A percentile compares a stretch with the other conserved stretches of the same genome.
Evolutionary conservation across 2,329 filamentous ascomycete species (phyloP).

Genomic region (Nothophoma quercina): DNA sequence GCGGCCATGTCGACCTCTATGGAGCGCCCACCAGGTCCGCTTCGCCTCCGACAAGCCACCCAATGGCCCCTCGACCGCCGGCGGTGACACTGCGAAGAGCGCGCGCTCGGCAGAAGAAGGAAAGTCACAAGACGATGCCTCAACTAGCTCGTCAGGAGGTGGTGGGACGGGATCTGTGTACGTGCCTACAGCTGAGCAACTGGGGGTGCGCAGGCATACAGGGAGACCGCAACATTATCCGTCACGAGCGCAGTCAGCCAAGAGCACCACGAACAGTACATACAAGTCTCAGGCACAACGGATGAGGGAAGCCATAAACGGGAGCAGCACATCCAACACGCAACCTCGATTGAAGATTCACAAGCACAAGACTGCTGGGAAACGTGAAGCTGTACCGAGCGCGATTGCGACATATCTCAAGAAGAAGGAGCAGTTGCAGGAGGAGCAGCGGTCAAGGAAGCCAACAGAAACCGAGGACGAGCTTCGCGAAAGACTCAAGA

Average conservation of each 20-base stretch:
- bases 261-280: background rate
- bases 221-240: too few species aligned
- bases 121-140: background rate
- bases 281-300: constrained; percentile 3
- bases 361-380: background rate
- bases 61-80: constrained; percentile 21
- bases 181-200: background rate
- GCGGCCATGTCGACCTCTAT: constrained; percentile 54
- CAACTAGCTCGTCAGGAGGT: background rate
- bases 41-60: constrained; percentile 31
- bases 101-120: background rate
- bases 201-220: background rate
- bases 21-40: constrained; percentile 48
- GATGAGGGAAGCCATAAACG: background rate
- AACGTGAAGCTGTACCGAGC: background rate
- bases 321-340: background rate
- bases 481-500: constrained; percentile 1
- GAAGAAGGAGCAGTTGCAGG: background rate
- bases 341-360: background rate
- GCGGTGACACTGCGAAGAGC: constrained; percentile 19
- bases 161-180: background rate
- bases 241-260: background rate
- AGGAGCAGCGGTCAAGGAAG: background rate
- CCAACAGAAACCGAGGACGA: background rate
- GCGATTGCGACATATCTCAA: background rate